Conservation (phyloP, 2,329 filamentous ascomycete species). For the Fusarium secorum region DNA sequence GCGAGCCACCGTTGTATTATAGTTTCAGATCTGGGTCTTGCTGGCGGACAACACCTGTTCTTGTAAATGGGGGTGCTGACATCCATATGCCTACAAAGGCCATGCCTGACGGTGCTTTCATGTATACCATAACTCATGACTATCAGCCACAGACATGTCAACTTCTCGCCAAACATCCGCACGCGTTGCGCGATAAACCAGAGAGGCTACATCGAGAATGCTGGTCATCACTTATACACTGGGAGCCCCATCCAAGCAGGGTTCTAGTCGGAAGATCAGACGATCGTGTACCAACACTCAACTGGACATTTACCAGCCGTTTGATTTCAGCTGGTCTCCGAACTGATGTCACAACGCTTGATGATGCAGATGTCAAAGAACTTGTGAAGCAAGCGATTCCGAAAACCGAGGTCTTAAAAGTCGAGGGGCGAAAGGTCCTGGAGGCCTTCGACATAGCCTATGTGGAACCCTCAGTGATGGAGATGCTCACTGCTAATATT, state of each 20-base stretch:
- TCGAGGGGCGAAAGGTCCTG: constrained; percentile 37
- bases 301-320: constrained; percentile 39
- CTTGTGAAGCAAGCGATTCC: constrained; percentile 37
- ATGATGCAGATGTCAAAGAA: constrained; percentile 32
- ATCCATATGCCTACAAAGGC: constrained; percentile 36
- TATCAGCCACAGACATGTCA: constrained; percentile 41
- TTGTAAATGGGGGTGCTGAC: constrained; percentile 40
- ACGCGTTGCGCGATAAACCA: constrained; percentile 28
- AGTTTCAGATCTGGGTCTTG: constrained; percentile 41
- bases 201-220: constrained; percentile 35
- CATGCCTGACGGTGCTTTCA: constrained; percentile 42
- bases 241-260: constrained; percentile 13
- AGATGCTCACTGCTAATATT: constrained; percentile 2
- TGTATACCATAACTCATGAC: constrained; percentile 39
- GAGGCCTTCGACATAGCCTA: constrained; percentile 39
- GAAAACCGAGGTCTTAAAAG: constrained; percentile 22
- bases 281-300: constrained; percentile 29
- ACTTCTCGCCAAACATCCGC: constrained; percentile 38
- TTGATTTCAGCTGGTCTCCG: constrained; percentile 36
- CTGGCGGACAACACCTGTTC: constrained; percentile 41
- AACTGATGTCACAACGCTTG: constrained; percentile 36
- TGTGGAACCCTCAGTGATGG: constrained; percentile 20
- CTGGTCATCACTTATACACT: constrained; percentile 37
- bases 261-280: neutral
- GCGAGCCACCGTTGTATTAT: constrained; percentile 40